A percentile compares a stretch with the other conserved stretches of the same genome.
These are phyloP conservation scores for Huiozyma sinensis DNA, from an alignment of 805 yeast species.

Conservation along the genomic window DNA sequence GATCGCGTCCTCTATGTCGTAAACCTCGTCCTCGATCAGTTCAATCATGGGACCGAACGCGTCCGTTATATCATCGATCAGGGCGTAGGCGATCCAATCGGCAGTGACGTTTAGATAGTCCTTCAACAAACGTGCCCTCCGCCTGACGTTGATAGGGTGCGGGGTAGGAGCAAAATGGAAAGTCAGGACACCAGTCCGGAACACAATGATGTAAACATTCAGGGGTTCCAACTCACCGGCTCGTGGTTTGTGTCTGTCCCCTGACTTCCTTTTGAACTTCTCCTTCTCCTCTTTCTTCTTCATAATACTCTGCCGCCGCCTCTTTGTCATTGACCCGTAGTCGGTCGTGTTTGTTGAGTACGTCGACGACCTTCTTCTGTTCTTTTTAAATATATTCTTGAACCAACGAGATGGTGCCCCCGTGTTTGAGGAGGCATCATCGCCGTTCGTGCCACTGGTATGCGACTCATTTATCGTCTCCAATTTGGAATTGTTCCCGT, in stretches of 20 bases:
- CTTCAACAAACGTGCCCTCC: conserved; percentile 77
- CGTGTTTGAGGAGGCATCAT: conserved; percentile 1
- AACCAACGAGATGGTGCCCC: neutral
- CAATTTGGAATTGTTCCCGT: conserved; percentile 21
- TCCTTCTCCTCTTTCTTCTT: conserved; percentile 29
- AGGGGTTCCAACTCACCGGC: conserved; percentile 67
- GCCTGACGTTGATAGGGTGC: conserved; percentile 89
- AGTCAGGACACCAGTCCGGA: conserved; percentile 81
- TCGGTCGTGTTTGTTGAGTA: conserved; percentile 1
- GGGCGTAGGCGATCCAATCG: conserved; percentile 95
- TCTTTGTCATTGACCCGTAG: conserved; percentile 3
- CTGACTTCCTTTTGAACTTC: conserved; percentile 33
- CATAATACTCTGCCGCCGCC: conserved; percentile 7
- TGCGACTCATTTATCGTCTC: neutral
- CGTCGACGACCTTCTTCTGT: conserved; percentile 7
- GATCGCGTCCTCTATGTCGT: conserved; percentile 87
- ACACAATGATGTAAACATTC: conserved; percentile 87
- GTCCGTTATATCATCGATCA: conserved; percentile 94
- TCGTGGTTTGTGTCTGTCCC: conserved; percentile 35
- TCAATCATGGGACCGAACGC: conserved; percentile 96
- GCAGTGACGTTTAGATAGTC: conserved; percentile 86
- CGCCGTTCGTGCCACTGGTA: conserved; percentile 3
- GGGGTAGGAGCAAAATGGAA: conserved; percentile 94
- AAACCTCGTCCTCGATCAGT: conserved; percentile 87
- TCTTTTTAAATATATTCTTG: neutral